Percentiles rank a stretch among this genome's conserved stretches.
These are phyloP conservation scores for Colletotrichum trifolii DNA, from an alignment of 2,329 filamentous ascomycete species.

Conservation along the genomic window DNA sequence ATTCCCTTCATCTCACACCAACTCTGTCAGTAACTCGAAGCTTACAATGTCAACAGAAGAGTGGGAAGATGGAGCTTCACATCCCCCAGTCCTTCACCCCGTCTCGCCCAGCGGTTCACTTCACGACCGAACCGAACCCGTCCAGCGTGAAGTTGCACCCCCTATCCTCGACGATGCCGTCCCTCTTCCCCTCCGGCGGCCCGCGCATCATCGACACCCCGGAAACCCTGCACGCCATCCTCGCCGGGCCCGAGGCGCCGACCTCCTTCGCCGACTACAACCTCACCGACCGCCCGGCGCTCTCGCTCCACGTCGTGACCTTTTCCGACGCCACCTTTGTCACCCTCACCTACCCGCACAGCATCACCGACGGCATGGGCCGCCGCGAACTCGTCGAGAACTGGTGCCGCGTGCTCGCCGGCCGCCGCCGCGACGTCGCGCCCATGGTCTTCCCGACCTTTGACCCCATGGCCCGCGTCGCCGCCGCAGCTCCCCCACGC, in stretches of 20 bases:
- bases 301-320: slow-evolving; percentile 58
- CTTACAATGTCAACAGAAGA: neutral
- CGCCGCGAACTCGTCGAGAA: slow-evolving; percentile 37
- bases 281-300: slow-evolving; percentile 54
- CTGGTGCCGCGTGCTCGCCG: slow-evolving; percentile 59
- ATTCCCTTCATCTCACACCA: neutral
- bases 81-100: slow-evolving; percentile 21
- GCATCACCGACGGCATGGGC: slow-evolving; percentile 45
- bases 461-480: slow-evolving; percentile 36
- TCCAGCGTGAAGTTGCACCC: slow-evolving; percentile 18
- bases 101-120: slow-evolving; percentile 28
- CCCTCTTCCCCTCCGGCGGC: neutral
- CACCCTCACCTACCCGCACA: slow-evolving; percentile 58
- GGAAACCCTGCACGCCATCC: slow-evolving; percentile 31
- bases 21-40: neutral
- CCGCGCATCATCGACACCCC: slow-evolving; percentile 25
- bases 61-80: slow-evolving; percentile 26
- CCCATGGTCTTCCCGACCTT: slow-evolving; percentile 45
- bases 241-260: slow-evolving; percentile 34
- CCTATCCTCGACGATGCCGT: slow-evolving; percentile 25
- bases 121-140: slow-evolving; percentile 19
- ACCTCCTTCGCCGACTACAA: slow-evolving; percentile 52
- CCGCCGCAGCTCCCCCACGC: slow-evolving; percentile 30
- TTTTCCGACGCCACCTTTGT: slow-evolving; percentile 63
- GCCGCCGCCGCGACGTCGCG: slow-evolving; percentile 52